Conservation (phyloP, 2,329 filamentous ascomycete species). For the Teratosphaeria viscida region DNA sequence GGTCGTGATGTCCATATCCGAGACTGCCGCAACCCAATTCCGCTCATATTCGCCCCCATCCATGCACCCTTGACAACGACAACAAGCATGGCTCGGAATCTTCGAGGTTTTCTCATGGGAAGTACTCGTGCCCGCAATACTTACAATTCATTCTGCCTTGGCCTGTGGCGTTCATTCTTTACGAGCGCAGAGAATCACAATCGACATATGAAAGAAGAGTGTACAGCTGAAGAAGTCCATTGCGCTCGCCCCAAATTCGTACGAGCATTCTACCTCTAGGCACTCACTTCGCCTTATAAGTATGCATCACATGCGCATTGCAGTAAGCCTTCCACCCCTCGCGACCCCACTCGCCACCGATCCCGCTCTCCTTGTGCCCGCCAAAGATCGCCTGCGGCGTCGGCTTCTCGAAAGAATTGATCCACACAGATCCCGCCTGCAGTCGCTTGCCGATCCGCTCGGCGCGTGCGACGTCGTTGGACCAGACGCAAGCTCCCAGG, state of each 20-base stretch:
- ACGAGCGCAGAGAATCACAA: not conserved
- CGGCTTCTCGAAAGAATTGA: conserved; percentile 43
- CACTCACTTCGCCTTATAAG: conserved; percentile 30
- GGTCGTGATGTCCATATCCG: not conserved
- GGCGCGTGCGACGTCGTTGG: conserved; percentile 39
- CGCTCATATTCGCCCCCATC: not conserved
- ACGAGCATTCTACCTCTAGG: not conserved
- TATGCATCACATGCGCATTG: conserved; percentile 38
- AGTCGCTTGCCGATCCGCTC: conserved; percentile 37
- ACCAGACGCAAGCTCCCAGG: conserved; percentile 46
- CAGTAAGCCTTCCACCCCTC: conserved; percentile 36
- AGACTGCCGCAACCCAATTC: not conserved
- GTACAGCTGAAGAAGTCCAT: not conserved
- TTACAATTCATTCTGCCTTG: not conserved
- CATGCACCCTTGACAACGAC: no score
- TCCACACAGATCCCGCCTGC: conserved; percentile 46
- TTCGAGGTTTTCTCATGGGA: no score
- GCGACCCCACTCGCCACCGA: conserved; percentile 22
- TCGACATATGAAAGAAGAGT: not conserved
- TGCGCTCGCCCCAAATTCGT: not conserved
- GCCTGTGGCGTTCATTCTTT: not conserved
- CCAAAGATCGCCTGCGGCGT: conserved; percentile 49
- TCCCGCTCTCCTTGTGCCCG: conserved; percentile 57
- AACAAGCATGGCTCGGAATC: no score
- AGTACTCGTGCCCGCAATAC: no score